These are phyloP conservation scores for Populus tremula DNA, from an alignment of 345 rosid species.

Conservation along the genomic window DNA sequence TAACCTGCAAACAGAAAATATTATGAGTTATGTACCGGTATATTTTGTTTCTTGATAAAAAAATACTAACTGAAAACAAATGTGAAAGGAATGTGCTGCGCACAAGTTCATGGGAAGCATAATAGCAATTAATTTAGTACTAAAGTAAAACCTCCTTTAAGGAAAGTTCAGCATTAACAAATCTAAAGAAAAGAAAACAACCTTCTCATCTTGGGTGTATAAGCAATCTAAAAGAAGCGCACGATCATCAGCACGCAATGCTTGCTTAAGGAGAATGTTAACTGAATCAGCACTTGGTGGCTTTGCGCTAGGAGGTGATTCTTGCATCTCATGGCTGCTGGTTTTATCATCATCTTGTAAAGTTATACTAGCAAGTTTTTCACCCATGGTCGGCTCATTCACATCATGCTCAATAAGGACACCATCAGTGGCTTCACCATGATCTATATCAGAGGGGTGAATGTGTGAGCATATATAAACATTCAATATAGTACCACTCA, in stretches of 20 bases:
- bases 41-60: not conserved
- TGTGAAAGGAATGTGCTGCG: not conserved
- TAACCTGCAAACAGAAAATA: constrained; percentile 50
- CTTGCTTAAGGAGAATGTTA: constrained; percentile 78
- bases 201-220: constrained; percentile 87
- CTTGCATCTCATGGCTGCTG: constrained; percentile 32
- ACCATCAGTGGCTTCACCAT: constrained; percentile 65
- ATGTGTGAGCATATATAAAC: not conserved
- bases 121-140: not conserved
- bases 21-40: not conserved
- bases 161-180: not conserved
- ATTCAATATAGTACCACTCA: not conserved
- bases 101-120: not conserved
- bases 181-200: constrained; percentile 10
- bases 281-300: constrained; percentile 93
- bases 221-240: constrained; percentile 86
- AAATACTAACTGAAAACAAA: not conserved
- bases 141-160: not conserved
- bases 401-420: constrained; percentile 55
- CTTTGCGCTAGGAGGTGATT: constrained; percentile 36
- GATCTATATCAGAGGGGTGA: constrained; percentile 27
- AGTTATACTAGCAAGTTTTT: constrained; percentile 64
- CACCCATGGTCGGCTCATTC: constrained; percentile 92
- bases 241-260: constrained; percentile 80
- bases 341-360: constrained; percentile 34